Evolutionary conservation across 805 yeast genomes (phyloP).

Genomic region (Groenewaldozyma tartarivorans): DNA sequence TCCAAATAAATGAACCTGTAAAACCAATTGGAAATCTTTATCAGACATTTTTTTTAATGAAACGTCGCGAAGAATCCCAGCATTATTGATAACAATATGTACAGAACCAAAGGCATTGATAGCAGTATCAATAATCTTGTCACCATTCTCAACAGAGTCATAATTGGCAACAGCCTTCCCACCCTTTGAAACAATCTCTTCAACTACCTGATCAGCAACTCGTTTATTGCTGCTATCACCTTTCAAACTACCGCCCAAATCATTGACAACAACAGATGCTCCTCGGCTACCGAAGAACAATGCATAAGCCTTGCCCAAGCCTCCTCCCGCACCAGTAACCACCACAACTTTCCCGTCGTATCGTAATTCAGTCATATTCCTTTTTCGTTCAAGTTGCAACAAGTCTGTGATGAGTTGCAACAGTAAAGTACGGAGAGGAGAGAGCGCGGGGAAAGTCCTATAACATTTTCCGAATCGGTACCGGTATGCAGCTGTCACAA

Average conservation of each 20-base stretch:
- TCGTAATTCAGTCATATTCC: conserved; percentile 28
- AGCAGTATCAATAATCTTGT: conserved; percentile 76
- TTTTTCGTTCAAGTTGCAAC: no score
- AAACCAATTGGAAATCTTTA: conserved; percentile 66
- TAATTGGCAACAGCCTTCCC: conserved; percentile 91
- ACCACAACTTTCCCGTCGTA: conserved; percentile 80
- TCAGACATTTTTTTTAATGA: conserved; percentile 80
- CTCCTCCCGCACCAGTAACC: conserved; percentile 97
- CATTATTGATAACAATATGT: conserved; percentile 84
- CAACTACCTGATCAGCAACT: conserved; percentile 85
- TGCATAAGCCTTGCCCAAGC: conserved; percentile 84
- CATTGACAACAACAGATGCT: conserved; percentile 92
- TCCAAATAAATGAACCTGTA: conserved; percentile 85
- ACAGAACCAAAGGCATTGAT: conserved; percentile 79
- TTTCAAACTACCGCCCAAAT: conserved; percentile 72
- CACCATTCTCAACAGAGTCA: conserved; percentile 83
- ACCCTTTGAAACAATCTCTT: conserved; percentile 65
- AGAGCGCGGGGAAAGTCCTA: no score
- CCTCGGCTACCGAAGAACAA: conserved; percentile 81
- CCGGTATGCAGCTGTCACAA: no score
- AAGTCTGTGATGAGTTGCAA: no score
- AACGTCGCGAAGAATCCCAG: conserved; percentile 87
- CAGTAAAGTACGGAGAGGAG: no score
- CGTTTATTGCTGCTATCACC: conserved; percentile 51
- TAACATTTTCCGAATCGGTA: no score